Conservation (phyloP, 371 early-diverging fungal genomes). For the Lichtheimia ornata region DNA sequence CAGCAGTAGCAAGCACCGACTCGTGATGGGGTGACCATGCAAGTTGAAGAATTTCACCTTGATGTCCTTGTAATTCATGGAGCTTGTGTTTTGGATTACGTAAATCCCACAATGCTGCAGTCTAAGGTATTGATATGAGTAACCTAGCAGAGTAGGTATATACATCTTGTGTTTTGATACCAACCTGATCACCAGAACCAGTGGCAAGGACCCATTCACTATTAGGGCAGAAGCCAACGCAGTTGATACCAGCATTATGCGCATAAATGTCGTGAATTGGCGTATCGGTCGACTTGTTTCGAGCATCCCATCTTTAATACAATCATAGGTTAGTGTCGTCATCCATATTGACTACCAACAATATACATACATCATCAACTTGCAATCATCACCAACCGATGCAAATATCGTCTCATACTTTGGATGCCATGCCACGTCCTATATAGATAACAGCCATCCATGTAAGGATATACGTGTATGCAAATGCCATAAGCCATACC, state of each 20-base stretch:
- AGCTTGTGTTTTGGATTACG: slow-evolving; percentile 84
- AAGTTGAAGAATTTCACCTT: slow-evolving; percentile 92
- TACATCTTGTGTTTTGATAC: too few species aligned
- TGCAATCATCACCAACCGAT: slow-evolving; percentile 95
- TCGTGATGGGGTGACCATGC: slow-evolving; percentile 96
- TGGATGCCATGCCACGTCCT: slow-evolving; percentile 94
- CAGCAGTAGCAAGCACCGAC: slow-evolving; percentile 92
- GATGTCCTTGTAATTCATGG: slow-evolving; percentile 88
- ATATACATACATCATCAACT: slow-evolving; percentile 77
- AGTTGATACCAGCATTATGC: slow-evolving; percentile 93
- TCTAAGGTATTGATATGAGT: slow-evolving; percentile 36
- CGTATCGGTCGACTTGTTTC: slow-evolving; percentile 53
- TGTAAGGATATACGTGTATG: too few species aligned
- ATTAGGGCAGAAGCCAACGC: slow-evolving; percentile 90
- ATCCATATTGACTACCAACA: not conserved
- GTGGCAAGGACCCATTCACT: slow-evolving; percentile 93
- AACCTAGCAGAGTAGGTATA: not conserved
- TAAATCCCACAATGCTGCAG: slow-evolving; percentile 96
- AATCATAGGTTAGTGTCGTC: not conserved
- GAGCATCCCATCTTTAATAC: slow-evolving; percentile 69
- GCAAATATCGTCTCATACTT: slow-evolving; percentile 85
- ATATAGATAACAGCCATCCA: not conserved
- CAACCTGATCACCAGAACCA: slow-evolving; percentile 89
- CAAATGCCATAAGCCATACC: slow-evolving; percentile 29
- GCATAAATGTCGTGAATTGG: slow-evolving; percentile 81